Evolutionary conservation across 2,329 filamentous ascomycete genomes (phyloP).

Genomic region (Penicillium sp.): DNA sequence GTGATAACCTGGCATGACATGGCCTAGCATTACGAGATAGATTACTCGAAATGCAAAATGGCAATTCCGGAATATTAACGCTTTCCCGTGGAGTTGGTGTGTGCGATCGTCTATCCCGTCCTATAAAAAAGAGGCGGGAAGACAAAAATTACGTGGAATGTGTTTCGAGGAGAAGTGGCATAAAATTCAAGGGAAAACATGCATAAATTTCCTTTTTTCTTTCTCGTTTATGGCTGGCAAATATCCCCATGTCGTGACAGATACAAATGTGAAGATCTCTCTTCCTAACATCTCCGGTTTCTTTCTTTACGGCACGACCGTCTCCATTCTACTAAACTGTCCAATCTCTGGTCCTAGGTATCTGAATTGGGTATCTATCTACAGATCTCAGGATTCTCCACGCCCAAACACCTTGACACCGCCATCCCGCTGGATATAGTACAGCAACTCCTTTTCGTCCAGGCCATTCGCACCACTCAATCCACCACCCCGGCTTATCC

Average conservation of each 20-base stretch:
- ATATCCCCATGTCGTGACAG: slow-evolving; percentile 40
- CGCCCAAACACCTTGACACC: slow-evolving; percentile 81
- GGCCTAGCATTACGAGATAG: slow-evolving; percentile 37
- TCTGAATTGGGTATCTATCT: neutral
- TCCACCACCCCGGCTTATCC: slow-evolving; percentile 64
- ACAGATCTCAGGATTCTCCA: slow-evolving; percentile 56
- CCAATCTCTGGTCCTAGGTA: neutral
- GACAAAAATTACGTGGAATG: slow-evolving; percentile 30
- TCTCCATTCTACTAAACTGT: neutral
- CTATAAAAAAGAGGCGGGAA: slow-evolving; percentile 25
- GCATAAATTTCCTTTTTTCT: slow-evolving; percentile 41
- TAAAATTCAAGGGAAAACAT: slow-evolving; percentile 35
- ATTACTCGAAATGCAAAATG: slow-evolving; percentile 35
- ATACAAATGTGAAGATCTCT: slow-evolving; percentile 38
- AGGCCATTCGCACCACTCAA: slow-evolving; percentile 32
- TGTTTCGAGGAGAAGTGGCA: slow-evolving; percentile 25
- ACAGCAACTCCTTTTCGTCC: slow-evolving; percentile 71
- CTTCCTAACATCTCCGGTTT: slow-evolving; percentile 23
- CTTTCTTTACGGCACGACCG: neutral
- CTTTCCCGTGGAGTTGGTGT: slow-evolving; percentile 40
- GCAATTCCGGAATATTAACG: slow-evolving; percentile 33
- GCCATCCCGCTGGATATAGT: slow-evolving; percentile 77
- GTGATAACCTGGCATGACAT: slow-evolving; percentile 39
- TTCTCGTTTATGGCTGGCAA: slow-evolving; percentile 37
- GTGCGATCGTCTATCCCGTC: slow-evolving; percentile 30